Evolutionary conservation across 176 grass and related monocot genomes (phyloP), one percentile per base, ranked within the genome.

Genomic region (bread wheat (Triticum aestivum)): DNA sequence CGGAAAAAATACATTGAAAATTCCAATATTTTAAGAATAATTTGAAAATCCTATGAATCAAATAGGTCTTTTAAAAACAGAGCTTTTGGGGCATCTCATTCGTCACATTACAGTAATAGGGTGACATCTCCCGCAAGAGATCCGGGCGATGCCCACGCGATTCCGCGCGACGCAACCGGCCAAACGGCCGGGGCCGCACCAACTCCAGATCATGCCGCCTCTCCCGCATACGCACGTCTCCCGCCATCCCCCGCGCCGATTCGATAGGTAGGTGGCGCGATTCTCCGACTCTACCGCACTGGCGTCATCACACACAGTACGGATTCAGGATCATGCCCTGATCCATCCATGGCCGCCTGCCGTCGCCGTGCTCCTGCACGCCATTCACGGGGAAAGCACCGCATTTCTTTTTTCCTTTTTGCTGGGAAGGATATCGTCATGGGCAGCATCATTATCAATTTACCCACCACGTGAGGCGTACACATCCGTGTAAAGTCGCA

Each of bases 141-240:
- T 90, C 88, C 83, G 26, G 79, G 27, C 61, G 37, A 35, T 38
- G 3, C 47, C 77, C 79, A 5, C 77, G 72, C 51, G 88, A 89
- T 86, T 51, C 83, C 88, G 6, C 27, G 62, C 20, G 62, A n/a
- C 83, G 64, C 88, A 82, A 86, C 88, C 38, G 52, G 79, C 88
- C 83, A 90, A 90, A 21, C 51, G 29, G 29, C 29, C 29, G 1
- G 52, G 15, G 63, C 82, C 72, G 78, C 63, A 33, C 82, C 79
- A 79, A 90, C 77, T 2, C 66, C 61, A 17, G 54, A 20, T 77
- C 88, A 52, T 2, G 62, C 38, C 51, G 29, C 77, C 32, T 80
- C 82, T 56, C 75, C 18, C 18, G 30, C 15, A 5, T 24, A 80
- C 70, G 61, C 45, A 49, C 39, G 75, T 52, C 29, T 26, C 26